phyloP scores from a whole-genome alignment of 2,329 filamentous ascomycete species.

The Fusarium sacchari region DNA sequence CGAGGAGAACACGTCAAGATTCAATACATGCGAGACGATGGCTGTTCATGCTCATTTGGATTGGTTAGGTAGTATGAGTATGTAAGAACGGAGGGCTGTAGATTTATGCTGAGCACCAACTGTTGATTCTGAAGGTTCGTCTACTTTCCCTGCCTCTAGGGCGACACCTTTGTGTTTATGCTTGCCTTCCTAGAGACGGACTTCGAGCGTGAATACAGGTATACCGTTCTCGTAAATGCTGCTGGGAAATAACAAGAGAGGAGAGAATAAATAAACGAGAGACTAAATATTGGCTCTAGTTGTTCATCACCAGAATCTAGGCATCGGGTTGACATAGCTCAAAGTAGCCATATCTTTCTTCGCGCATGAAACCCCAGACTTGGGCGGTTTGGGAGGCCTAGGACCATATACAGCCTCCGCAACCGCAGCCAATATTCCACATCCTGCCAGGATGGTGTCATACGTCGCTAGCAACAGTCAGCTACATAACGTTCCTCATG shows the following conservation, averaged over 20 bases:
- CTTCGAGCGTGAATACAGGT: not conserved
- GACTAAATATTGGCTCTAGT: fast-evolving
- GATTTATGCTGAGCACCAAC: fast-evolving
- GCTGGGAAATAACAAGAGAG: not conserved
- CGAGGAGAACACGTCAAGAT: no score
- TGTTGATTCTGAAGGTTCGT: fast-evolving
- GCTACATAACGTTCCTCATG: fast-evolving
- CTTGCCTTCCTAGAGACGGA: not conserved
- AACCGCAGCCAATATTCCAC: not conserved
- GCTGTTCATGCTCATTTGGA: not conserved
- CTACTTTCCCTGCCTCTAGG: fast-evolving
- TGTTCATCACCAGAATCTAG: not conserved
- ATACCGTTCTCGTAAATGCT: not conserved
- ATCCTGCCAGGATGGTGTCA: no score
- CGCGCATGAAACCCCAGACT: not conserved
- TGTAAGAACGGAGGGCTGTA: not conserved
- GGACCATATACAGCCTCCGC: fast-evolving
- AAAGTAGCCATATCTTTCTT: not conserved
- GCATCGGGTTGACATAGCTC: fast-evolving
- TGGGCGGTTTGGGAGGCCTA: not conserved
- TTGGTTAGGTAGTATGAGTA: not conserved
- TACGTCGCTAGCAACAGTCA: not conserved
- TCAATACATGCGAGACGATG: not conserved
- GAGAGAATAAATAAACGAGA: fast-evolving
- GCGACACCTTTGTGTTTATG: fast-evolving